phyloP scores from a whole-genome alignment of 2,329 filamentous ascomycete genomes.

The Fusarium siculi region DNA sequence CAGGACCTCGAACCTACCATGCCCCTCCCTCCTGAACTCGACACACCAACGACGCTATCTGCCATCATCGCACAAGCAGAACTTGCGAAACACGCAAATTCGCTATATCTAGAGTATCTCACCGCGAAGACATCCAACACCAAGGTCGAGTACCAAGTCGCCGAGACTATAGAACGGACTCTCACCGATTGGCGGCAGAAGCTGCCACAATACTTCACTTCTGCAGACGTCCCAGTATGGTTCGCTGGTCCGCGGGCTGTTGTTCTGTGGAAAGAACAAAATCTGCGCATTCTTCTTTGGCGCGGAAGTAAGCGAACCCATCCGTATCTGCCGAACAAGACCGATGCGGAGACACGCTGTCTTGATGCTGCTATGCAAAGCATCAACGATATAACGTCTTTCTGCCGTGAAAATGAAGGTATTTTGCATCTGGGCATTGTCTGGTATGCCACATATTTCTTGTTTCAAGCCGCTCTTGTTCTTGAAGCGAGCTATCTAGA shows the following conservation, averaged over 20 bases:
- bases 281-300: not conserved
- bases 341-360: not conserved
- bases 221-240: not conserved
- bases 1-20: not conserved
- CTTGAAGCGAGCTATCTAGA: not conserved
- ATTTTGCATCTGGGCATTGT: not conserved
- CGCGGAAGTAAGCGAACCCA: not conserved
- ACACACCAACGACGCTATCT: not conserved
- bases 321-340: not conserved
- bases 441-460: not conserved
- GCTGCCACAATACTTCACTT: not conserved
- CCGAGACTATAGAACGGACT: not conserved
- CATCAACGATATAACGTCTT: not conserved
- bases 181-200: not conserved
- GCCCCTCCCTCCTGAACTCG: not conserved
- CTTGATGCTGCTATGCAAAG: not conserved
- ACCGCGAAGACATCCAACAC: not conserved
- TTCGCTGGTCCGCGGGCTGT: not conserved
- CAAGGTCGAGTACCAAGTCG: not conserved
- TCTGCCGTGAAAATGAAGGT: not conserved
- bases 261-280: not conserved
- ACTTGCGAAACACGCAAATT: not conserved
- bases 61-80: not conserved
- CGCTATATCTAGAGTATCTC: not conserved
- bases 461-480: not conserved